These are phyloP conservation scores for Fusarium heterosporum DNA, from an alignment of 2,329 filamentous ascomycete species.

Conservation along the genomic window DNA sequence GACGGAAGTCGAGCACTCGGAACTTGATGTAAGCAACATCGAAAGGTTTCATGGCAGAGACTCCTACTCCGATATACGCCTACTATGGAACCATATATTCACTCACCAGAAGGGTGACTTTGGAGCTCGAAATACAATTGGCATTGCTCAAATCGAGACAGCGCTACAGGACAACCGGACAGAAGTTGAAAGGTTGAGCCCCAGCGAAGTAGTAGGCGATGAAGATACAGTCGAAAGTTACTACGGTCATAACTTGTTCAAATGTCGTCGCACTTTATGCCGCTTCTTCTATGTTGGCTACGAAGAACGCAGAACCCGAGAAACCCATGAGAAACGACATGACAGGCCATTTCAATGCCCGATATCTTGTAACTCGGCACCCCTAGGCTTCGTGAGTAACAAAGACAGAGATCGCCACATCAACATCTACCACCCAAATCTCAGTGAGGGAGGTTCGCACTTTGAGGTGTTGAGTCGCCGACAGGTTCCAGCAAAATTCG, in stretches of 20 bases:
- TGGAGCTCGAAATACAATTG: neutral
- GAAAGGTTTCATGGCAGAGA: rapidly evolving
- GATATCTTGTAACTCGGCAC: neutral
- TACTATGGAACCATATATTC: constrained; percentile 16
- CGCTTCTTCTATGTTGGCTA: constrained; percentile 15
- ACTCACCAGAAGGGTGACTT: constrained; percentile 18
- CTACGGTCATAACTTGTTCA: neutral
- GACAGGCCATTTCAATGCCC: constrained; percentile 5
- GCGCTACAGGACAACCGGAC: neutral
- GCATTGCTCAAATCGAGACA: neutral
- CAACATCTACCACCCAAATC: neutral
- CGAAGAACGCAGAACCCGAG: rapidly evolving
- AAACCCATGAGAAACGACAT: constrained; percentile 1
- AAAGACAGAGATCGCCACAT: neutral
- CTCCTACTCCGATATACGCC: neutral
- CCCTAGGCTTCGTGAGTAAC: neutral
- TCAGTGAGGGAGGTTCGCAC: rapidly evolving
- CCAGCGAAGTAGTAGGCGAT: neutral
- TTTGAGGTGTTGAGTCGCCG: neutral
- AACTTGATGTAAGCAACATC: rapidly evolving
- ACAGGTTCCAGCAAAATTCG: neutral
- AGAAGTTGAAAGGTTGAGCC: neutral
- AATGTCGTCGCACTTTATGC: neutral
- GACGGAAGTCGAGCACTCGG: rapidly evolving
- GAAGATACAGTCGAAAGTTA: neutral